Evolutionary conservation across 1,139 yeast genomes (phyloP), one percentile per base, ranked within the genome.

Genomic region (Kazachstania sp.): DNA sequence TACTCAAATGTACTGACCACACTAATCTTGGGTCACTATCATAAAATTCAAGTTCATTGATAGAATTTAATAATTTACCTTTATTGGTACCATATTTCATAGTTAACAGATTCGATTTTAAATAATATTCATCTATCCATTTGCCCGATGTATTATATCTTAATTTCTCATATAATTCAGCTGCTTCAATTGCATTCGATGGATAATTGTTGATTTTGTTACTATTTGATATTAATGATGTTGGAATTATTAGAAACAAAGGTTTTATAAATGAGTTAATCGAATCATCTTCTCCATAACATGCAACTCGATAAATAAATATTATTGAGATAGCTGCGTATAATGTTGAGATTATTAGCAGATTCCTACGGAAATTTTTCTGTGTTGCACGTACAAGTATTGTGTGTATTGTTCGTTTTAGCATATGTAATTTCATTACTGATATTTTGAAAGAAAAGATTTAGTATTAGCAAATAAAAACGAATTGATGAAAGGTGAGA

Each of bases 21-120:
- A 48, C 38, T n/a, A 60, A 46, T 18, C 59, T 45, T 29, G 64
- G 64, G 47, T 58, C 63, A 35, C 50, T 45, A 31, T 60, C 60
- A 44, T 60, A 60, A 38, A 54, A 54, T 20, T 44, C 36, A 30
- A 55, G 41, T 1, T 58, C 55, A 20, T 51, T 51, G 2, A 57
- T 47, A 13, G 51, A 43, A 1, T 39, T 40, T n/a, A 55, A 39
- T 15, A 37, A 37, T 15, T 45, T 37, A 9, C 56, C 56, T 37
- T 38, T 49, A 6, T 47, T 36, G 1, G 54, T 47, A 8, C 61
- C 61, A 30, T 43, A 31, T 7, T 40, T 30, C 3, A 51, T 38
- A 19, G 58, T 54, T 41, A 57, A 40, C n/a, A 58, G 51, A 37
- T 54, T 49, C 20, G 45, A 47, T 8, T 51, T 46, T 41, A 57